Percentiles rank a stretch among this genome's conserved stretches.
phyloP scores from a whole-genome alignment of 2,329 filamentous ascomycete genomes.

The Penicillium polonicum region DNA sequence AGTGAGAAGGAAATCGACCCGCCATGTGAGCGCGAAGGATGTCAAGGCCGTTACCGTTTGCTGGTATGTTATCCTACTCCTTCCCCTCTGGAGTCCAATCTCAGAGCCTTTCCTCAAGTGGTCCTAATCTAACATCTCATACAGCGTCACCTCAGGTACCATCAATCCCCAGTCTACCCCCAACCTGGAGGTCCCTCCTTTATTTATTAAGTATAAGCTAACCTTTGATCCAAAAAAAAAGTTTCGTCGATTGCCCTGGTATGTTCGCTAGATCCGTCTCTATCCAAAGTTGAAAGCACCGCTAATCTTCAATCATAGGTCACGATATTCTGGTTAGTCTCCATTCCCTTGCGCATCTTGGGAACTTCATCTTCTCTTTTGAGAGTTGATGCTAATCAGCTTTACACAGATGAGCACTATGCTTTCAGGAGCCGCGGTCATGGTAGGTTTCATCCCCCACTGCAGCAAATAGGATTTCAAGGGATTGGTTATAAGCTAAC shows the following conservation, averaged over 20 bases:
- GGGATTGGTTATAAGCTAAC: not conserved
- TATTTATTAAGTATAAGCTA: slow-evolving; percentile 7
- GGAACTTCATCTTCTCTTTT: not conserved
- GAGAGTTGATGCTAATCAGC: slow-evolving; percentile 1
- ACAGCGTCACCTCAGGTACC: slow-evolving; percentile 11
- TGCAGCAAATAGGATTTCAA: not conserved
- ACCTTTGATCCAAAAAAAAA: slow-evolving; percentile 45
- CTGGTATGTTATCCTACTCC: slow-evolving; percentile 74
- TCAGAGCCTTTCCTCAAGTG: not conserved
- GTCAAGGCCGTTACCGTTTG: slow-evolving; percentile 80
- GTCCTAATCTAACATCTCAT: not conserved
- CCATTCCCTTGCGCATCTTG: not conserved
- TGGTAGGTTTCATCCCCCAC: slow-evolving; percentile 48
- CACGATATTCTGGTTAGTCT: slow-evolving; percentile 84
- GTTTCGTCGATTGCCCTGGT: slow-evolving; percentile 90
- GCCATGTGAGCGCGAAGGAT: slow-evolving; percentile 90
- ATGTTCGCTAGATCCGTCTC: not conserved
- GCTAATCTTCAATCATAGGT: slow-evolving; percentile 38
- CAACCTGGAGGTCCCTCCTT: not conserved
- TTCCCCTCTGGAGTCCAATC: not conserved
- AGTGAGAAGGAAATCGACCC: slow-evolving; percentile 99
- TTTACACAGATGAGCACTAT: slow-evolving; percentile 81
- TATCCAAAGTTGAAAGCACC: not conserved
- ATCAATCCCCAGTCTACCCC: not conserved
- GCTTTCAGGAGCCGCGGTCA: slow-evolving; percentile 98